Evolutionary conservation across 176 grass and related monocot genomes (phyloP).

Genomic region (Cymbopogon citratus): DNA sequence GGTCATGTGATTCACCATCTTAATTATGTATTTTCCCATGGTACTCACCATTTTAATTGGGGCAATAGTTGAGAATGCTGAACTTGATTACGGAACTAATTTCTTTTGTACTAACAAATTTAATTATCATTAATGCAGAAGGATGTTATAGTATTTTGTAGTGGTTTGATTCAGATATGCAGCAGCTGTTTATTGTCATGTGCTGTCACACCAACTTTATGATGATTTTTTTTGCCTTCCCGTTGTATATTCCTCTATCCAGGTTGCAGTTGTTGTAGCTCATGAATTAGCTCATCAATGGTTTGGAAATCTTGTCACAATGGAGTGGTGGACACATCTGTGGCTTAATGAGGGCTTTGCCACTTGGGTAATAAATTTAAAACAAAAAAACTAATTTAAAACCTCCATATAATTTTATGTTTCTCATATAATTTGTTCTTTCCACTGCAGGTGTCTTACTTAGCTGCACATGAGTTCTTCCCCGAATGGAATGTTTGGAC

Average conservation of each 20-base stretch:
- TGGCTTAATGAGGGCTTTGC: conserved; percentile 99
- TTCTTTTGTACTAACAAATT: not conserved
- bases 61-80: not conserved
- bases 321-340: conserved; percentile 98
- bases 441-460: conserved; percentile 63
- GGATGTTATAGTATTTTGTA: conserved; percentile 8
- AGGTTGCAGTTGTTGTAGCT: conserved; percentile 91
- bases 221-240: not conserved
- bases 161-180: not conserved
- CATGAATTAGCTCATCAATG: conserved; percentile 98
- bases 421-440: conserved; percentile 12
- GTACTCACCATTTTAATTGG: not conserved
- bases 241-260: conserved; percentile 12
- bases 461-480: conserved; percentile 70
- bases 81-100: not conserved
- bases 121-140: not conserved
- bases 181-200: not conserved
- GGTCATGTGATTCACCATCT: not conserved
- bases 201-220: not conserved
- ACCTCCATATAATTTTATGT: conserved; percentile 15
- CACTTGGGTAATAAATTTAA: conserved; percentile 69
- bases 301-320: conserved; percentile 98
- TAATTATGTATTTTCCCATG: conserved; percentile 7
- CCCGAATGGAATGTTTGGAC: conserved; percentile 99
- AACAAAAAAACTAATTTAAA: conserved; percentile 7